Evolutionary conservation across 1,139 yeast species (phyloP).

Genomic region (Wickerhamomyces sp.): DNA sequence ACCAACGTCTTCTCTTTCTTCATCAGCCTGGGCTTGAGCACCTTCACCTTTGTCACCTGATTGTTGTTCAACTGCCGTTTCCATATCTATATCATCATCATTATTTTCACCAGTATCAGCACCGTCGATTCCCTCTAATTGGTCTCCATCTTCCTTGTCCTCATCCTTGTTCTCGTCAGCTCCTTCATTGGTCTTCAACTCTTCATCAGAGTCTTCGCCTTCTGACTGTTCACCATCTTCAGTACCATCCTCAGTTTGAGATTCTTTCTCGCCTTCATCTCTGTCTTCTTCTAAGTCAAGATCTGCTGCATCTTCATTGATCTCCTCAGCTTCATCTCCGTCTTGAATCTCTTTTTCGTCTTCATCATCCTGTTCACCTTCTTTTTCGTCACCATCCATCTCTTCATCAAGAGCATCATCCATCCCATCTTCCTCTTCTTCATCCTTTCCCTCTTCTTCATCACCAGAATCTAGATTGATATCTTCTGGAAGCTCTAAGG

Average conservation of each 20-base stretch:
- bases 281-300: conserved; percentile 28
- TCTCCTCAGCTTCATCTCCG: conserved; percentile 29
- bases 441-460: conserved; percentile 46
- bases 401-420: conserved; percentile 26
- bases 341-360: conserved; percentile 32
- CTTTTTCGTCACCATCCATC: conserved; percentile 27
- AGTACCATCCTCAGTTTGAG: conserved; percentile 21
- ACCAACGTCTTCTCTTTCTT: conserved; percentile 68
- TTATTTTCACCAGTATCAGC: conserved; percentile 47
- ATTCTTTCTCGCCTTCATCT: conserved; percentile 25
- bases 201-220: conserved; percentile 27
- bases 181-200: conserved; percentile 26
- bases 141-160: conserved; percentile 25
- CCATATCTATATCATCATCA: conserved; percentile 50
- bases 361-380: conserved; percentile 27
- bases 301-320: conserved; percentile 28
- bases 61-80: conserved; percentile 68
- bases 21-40: conserved; percentile 60
- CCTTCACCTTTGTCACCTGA: conserved; percentile 74
- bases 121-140: conserved; percentile 33
- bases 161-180: conserved; percentile 25
- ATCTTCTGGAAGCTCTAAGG: conserved; percentile 82
- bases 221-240: conserved; percentile 26
- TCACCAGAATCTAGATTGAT: conserved; percentile 71
- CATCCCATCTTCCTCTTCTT: conserved; percentile 24